phyloP scores from a whole-genome alignment of 208 protist genomes.

The Crithidia sp. region DNA sequence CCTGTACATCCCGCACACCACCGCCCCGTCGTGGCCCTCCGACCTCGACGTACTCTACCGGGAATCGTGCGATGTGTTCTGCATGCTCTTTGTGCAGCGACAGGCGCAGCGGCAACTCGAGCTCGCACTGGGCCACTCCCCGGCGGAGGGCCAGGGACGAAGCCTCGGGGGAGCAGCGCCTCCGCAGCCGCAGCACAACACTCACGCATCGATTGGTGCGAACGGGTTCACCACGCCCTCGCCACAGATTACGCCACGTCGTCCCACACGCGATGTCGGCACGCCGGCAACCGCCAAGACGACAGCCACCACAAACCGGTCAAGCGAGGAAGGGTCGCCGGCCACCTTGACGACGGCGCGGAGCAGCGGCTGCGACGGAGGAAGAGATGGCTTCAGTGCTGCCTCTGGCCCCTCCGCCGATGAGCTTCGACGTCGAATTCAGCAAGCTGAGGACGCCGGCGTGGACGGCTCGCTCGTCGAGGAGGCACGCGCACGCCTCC shows the following conservation, averaged over 20 bases:
- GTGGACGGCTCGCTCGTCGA: conserved; percentile 48
- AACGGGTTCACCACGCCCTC: conserved; percentile 13
- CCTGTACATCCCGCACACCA: conserved; percentile 50
- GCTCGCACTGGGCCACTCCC: conserved; percentile 14
- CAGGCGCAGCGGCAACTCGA: conserved; percentile 51
- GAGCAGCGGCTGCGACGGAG: not conserved
- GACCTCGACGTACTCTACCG: conserved; percentile 49
- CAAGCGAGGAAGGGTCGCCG: conserved; percentile 21
- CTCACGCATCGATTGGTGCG: too few species aligned
- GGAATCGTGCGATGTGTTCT: conserved; percentile 45
- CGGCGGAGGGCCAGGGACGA: not conserved
- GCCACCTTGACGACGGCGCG: not conserved
- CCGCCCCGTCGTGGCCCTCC: conserved; percentile 47
- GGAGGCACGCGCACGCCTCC: conserved; percentile 45
- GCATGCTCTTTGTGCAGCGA: conserved; percentile 35
- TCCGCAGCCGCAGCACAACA: not conserved
- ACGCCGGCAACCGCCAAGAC: not conserved
- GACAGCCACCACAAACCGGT: not conserved
- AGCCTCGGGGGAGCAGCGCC: too few species aligned
- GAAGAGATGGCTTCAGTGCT: too few species aligned
- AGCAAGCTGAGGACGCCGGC: conserved; percentile 54
- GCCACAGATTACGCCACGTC: conserved; percentile 21
- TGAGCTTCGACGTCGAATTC: conserved; percentile 39
- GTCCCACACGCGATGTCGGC: conserved; percentile 2
- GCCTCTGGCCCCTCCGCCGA: conserved; percentile 5